phyloP scores from a whole-genome alignment of 345 rosid genomes.

The thale cress (Arabidopsis thaliana) region TAIR10.1 NC_003076.8:26075001-26075500 shows the following conservation, averaged over 20 bases:
- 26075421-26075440: conserved; percentile 99
- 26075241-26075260: conserved; percentile 48
- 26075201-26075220: conserved; percentile 93
- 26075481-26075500: conserved; percentile 97
- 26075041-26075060: conserved; percentile 87
- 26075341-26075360: conserved; percentile 2
- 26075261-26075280: conserved; percentile 48
- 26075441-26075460: conserved; percentile 93
- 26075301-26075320: conserved; percentile 9
- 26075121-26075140: conserved; percentile 98
- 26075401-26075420: conserved; percentile 96
- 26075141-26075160: conserved; percentile 95
- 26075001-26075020: conserved; percentile 79
- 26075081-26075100: conserved; percentile 96
- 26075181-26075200: conserved; percentile 90
- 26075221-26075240: conserved; percentile 32
- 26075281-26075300: conserved; percentile 49
- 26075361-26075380: conserved; percentile 95
- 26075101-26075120: conserved; percentile 99
- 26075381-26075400: conserved; percentile 98
- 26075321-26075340: conserved; percentile 10
- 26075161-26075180: conserved; percentile 91
- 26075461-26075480: conserved; percentile 93
- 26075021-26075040: conserved; percentile 91
- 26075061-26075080: conserved; percentile 80